Evolutionary conservation across 495 filamentous ascomycete genomes (phyloP).

Genomic region (Penicillium alfredii): DNA sequence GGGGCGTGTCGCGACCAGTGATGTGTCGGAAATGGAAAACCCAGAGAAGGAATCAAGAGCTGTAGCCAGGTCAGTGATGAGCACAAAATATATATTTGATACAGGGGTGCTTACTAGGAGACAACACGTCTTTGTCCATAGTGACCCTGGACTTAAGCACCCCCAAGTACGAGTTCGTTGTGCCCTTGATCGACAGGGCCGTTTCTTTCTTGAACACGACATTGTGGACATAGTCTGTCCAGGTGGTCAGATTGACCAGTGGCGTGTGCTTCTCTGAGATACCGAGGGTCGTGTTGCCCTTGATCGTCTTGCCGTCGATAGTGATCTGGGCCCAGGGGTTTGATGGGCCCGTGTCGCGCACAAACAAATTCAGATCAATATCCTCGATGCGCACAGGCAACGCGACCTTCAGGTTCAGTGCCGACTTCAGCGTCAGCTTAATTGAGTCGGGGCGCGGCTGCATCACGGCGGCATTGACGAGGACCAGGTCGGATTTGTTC

Average conservation of each 20-base stretch:
- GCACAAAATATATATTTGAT: neutral
- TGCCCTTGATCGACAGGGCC: constrained; percentile 23
- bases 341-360: constrained; percentile 19
- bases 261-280: constrained; percentile 19
- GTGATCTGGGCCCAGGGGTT: constrained; percentile 23
- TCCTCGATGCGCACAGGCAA: constrained; percentile 36
- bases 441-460: constrained; percentile 30
- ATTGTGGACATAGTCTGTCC: constrained; percentile 30
- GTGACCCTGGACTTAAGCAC: constrained; percentile 29
- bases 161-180: constrained; percentile 33
- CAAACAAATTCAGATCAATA: constrained; percentile 29
- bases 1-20: constrained; percentile 14
- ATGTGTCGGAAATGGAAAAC: constrained; percentile 22
- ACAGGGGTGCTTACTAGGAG: constrained; percentile 22
- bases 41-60: constrained; percentile 27
- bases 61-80: constrained; percentile 8
- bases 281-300: constrained; percentile 33
- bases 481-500: constrained; percentile 32
- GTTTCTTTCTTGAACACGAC: constrained; percentile 28
- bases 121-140: constrained; percentile 32
- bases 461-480: constrained; percentile 31
- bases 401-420: constrained; percentile 31
- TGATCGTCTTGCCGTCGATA: constrained; percentile 23
- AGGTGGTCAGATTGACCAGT: constrained; percentile 21
- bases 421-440: constrained; percentile 27